Evolutionary conservation across 768 basidiomycete genomes (phyloP).

Genomic region (Pleurotus platypus): DNA sequence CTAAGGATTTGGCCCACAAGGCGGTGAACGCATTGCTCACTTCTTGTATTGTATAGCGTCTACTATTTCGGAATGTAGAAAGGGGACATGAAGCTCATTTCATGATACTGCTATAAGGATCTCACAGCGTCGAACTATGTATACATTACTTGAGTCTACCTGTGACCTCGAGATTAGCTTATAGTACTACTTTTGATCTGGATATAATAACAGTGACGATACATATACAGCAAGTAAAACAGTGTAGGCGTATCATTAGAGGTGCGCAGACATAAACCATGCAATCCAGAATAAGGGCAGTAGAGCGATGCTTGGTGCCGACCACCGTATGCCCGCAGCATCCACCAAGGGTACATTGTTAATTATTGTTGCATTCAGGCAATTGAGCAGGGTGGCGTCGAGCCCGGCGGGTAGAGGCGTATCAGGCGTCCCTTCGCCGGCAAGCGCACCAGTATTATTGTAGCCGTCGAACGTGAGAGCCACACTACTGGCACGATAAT

Average conservation of each 20-base stretch:
- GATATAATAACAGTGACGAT: too few species aligned
- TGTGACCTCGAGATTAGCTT: too few species aligned
- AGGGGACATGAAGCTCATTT: too few species aligned
- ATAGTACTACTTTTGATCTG: too few species aligned
- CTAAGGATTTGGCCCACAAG: too few species aligned
- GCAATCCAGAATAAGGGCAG: conserved; percentile 19
- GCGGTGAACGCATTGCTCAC: too few species aligned
- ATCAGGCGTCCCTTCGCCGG: conserved; percentile 36
- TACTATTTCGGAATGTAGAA: too few species aligned
- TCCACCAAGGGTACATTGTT: conserved; percentile 53
- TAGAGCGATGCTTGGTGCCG: conserved; percentile 16
- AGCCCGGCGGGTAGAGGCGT: conserved; percentile 49
- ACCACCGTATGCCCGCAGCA: conserved; percentile 18
- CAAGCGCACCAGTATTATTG: conserved; percentile 55
- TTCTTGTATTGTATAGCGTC: too few species aligned
- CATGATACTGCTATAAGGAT: too few species aligned
- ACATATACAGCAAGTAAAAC: too few species aligned
- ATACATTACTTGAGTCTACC: too few species aligned
- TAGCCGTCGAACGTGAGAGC: conserved; percentile 63
- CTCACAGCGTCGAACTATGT: too few species aligned
- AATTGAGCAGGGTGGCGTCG: conserved; percentile 46
- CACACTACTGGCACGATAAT: conserved; percentile 65
- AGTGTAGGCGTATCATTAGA: neutral
- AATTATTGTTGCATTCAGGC: conserved; percentile 64
- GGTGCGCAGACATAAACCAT: conserved; percentile 10